Evolutionary conservation across 345 rosid genomes (phyloP), one percentile per base, ranked within the genome.

Genomic region (Noccaea bulbosa): DNA sequence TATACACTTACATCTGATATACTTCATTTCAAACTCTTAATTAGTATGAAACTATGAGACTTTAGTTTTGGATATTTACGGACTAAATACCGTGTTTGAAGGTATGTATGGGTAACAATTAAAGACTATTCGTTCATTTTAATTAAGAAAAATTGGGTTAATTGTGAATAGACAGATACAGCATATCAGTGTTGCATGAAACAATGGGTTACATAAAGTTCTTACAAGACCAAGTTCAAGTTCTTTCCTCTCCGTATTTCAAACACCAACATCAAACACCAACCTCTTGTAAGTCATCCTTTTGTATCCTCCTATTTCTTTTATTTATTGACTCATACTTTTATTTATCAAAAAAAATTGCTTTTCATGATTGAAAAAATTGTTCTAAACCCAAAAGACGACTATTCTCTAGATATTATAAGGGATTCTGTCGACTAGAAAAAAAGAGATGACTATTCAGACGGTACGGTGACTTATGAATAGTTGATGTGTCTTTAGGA

Each of bases 141-240:
- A 32, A 34, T 16, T 16, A n/a, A 44, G 0, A 5, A 1, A 35
- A 32, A 22, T 22, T 20, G 6, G 5, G 3, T 27, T 11, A 44
- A 48, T 52, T 60, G 44, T 27, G 10, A 41, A 47, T 82, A 88
- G 97, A 91, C 88, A 17, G 97, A 87, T 70, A 81, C 90, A 22
- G 86, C 97, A 16, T 84, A 16, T 84, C 96, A 11, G 96, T 91
- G 62, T 80, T 91, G 12, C 90, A 91, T 77, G 95, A 91, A 75
- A 90, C 96, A 58, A 84, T 83, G 93, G 95, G 93, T 71, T 91
- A 83, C 14, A 88, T 87, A 81, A 83, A 83, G 80, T 87, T 88
- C 73, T 79, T 91, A 67, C 95, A 91, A 8, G 90, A 91, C 38
- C 96, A 88, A 77, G 79, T 88, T 67, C 88, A 87, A 82, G 86